phyloP scores from a whole-genome alignment of 371 early-diverging fungal genomes.

The Apophysomyces ossiformis region DNA sequence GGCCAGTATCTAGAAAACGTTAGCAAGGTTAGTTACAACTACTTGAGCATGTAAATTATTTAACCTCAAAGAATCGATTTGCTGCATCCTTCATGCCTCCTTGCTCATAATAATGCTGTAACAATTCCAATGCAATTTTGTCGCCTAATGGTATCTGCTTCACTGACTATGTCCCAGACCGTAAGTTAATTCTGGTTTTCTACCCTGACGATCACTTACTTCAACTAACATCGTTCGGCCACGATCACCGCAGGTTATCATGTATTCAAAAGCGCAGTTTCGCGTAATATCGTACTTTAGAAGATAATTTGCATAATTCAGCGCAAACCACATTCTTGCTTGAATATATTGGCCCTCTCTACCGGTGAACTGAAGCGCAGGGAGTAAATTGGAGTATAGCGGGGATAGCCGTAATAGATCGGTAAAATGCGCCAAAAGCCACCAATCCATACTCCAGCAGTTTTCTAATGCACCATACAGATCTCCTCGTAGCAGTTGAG shows the following conservation, averaged over 20 bases:
- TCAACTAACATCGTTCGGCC: background rate
- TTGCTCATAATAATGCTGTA: background rate
- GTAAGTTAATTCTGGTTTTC: background rate
- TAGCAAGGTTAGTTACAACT: background rate
- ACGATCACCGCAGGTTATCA: background rate
- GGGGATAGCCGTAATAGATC: conserved; percentile 1
- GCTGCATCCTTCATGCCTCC: background rate
- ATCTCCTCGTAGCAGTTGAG: background rate
- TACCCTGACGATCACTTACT: background rate
- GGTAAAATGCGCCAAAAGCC: background rate
- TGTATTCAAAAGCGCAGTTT: background rate
- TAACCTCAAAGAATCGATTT: background rate
- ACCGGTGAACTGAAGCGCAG: conserved; percentile 4
- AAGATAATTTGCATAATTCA: conserved; percentile 1
- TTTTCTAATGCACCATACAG: background rate
- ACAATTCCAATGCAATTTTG: background rate
- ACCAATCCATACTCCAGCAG: background rate
- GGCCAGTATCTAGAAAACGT: background rate
- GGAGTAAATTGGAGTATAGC: background rate
- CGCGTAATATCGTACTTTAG: background rate
- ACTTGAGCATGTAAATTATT: background rate
- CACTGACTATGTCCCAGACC: background rate
- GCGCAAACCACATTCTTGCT: background rate
- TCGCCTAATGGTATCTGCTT: background rate
- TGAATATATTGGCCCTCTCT: background rate